Base-by-base conservation (phyloP, 148 eudicot species). In the Fagopyrum homotropicum region DNA sequence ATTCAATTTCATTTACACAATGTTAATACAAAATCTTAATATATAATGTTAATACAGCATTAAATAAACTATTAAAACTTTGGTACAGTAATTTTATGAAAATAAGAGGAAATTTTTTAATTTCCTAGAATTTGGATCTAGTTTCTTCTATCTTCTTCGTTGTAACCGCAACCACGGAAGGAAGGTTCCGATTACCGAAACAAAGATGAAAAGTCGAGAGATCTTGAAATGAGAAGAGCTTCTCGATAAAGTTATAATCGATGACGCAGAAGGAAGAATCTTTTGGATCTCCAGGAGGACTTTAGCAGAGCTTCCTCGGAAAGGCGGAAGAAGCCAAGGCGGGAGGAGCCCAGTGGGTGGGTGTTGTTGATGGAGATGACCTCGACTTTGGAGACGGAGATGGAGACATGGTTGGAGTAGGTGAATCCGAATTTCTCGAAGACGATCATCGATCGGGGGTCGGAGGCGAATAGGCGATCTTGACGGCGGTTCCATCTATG, bases 401-500 rank as follows among this genome's bases (percentile, higher is more conserved):
- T 73, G 63, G 75, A 0, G 29, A 83, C 91, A 46, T 80, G 85
- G 16, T 93, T 93, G 68, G 89, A 83, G 83, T 84, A 89, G 0
- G 98, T 93, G 89, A 93, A 93, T 0, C 98, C 96, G 88, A 93
- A 93, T 11, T 85, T 88, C 73, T 93, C 98, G 85, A 93, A 89
- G 71, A 93, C 90, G 86, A 93, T 90, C 91, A 90, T 87, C 4
- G 98, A 84, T 0, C 98, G 90, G 46, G 46, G 16, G 73, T 93
- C 98, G 79, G 85, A 10, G 72, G 72, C 40, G 85, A 93, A 22
- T 22, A 22, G 26, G 26, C 26, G 26, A 22, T 22, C 26, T 22
- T 22, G 26, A 22, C 26, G 26, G 26, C 0, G 26, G 26, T 22
- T 22, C 26, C n/a, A n/a, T n/a, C n/a, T n/a, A n/a, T n/a, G n/a